Percentiles rank a stretch among this genome's conserved stretches.
Conservation (phyloP, 2,329 filamentous ascomycete genomes). For the Xylariales sp. region DNA sequence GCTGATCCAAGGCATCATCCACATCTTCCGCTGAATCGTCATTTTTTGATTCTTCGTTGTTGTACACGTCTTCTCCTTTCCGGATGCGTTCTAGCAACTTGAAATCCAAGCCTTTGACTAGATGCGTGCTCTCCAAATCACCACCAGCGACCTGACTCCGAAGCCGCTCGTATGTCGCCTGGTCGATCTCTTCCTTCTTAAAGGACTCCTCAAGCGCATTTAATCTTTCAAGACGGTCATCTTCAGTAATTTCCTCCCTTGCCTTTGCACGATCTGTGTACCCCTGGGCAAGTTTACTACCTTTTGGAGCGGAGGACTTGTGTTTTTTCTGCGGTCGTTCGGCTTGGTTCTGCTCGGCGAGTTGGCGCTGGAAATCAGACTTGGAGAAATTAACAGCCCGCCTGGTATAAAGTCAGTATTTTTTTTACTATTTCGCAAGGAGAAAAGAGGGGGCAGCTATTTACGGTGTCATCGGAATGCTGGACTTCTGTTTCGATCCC, state of each 20-base stretch:
- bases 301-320: slow-evolving; percentile 76
- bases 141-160: slow-evolving; percentile 77
- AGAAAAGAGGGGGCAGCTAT: slow-evolving; percentile 23
- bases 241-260: slow-evolving; percentile 49
- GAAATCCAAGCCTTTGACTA: slow-evolving; percentile 90
- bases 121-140: slow-evolving; percentile 73
- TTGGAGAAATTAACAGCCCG: slow-evolving; percentile 57
- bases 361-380: slow-evolving; percentile 76
- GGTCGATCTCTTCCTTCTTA: slow-evolving; percentile 80
- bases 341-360: slow-evolving; percentile 65
- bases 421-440: slow-evolving; percentile 15
- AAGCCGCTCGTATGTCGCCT: slow-evolving; percentile 70
- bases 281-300: slow-evolving; percentile 71
- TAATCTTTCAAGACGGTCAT: slow-evolving; percentile 59
- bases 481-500: slow-evolving; percentile 73
- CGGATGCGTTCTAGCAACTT: slow-evolving; percentile 68
- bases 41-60: slow-evolving; percentile 20
- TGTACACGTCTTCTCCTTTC: slow-evolving; percentile 63
- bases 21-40: slow-evolving; percentile 39
- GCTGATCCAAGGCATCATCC: slow-evolving; percentile 62
- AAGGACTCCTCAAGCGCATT: slow-evolving; percentile 76
- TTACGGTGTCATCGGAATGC: slow-evolving; percentile 92
- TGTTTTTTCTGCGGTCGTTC: slow-evolving; percentile 64
- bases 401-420: too few species aligned
- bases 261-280: slow-evolving; percentile 78